Conservation (phyloP, 208 protist genomes). For the Trypanosoma congolense region DNA sequence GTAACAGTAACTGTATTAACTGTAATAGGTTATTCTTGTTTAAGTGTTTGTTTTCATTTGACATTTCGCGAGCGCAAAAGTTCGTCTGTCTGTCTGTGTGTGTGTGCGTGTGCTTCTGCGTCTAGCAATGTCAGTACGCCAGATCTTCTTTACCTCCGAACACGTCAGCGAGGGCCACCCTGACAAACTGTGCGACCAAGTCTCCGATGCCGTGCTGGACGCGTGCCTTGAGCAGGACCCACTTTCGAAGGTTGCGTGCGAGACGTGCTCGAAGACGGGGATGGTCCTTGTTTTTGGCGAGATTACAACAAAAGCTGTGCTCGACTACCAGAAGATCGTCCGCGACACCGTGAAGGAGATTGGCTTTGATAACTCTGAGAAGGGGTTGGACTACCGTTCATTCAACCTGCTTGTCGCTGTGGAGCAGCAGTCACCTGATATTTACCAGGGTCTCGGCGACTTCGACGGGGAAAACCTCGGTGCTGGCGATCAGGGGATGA, state of each 20-base stretch:
- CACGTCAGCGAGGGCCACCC: constrained; percentile 7
- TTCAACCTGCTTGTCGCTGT: constrained; percentile 5
- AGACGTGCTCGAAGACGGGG: constrained; percentile 5
- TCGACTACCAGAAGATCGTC: constrained; percentile 98
- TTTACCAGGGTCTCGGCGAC: constrained; percentile 6
- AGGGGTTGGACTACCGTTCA: constrained; percentile 6
- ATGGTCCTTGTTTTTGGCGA: constrained; percentile 7
- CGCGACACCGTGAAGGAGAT: constrained; percentile 83
- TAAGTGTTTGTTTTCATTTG: too few relatives aligned
- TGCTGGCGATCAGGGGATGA: constrained; percentile 6
- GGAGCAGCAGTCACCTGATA: constrained; percentile 5
- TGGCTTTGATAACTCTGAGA: constrained; percentile 4
- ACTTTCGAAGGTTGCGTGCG: constrained; percentile 7
- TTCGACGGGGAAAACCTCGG: constrained; percentile 4
- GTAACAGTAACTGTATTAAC: too few relatives aligned
- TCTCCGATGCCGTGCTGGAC: constrained; percentile 2
- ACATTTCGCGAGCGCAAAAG: too few relatives aligned
- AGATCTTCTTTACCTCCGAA: constrained; percentile 5
- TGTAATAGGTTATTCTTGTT: too few relatives aligned
- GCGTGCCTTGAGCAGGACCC: constrained; percentile 7
- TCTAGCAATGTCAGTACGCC: background rate
- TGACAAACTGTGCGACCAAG: constrained; percentile 7
- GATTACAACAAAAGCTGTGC: constrained; percentile 79
- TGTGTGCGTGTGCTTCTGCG: background rate
- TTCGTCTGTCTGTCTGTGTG: background rate